Evolutionary conservation across 2,329 filamentous ascomycete species (phyloP), one percentile per base, ranked within the genome.

Genomic region (Fusarium anthophilum): DNA sequence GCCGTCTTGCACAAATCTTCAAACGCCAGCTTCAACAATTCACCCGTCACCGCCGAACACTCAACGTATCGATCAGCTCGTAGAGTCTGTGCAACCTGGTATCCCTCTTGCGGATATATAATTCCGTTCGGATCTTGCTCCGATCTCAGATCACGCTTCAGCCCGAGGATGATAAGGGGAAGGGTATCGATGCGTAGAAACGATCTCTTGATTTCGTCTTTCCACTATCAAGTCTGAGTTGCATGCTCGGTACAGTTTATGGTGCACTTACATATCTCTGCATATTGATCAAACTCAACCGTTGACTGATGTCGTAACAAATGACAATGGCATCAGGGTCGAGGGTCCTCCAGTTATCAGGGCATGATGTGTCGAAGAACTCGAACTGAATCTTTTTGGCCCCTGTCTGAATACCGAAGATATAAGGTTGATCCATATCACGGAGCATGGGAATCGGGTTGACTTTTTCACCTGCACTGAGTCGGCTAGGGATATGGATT

Each of bases 61-160:
- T 92, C 90, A 79, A 91, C 86, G 75, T 91, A 92, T 71, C 87
- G 88, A 80, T 92, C 90, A 53, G 86, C 89, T 59, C 90, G 83
- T 84, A 91, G 85, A 72, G 87, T 85, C 76, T 91, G 89, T 28
- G 90, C 86, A 57, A 86, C 79, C 32, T 84, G 84, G 76, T 90
- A 89, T 3, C 85, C 90, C 79, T 91, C 90, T 69, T 91, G 87
- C 17, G 90, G 90, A 69, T 89, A 88, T 58, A 91, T 89, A 72
- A 88, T 86, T 37, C 89, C 89, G 67, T 90, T 89, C 5, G 88
- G 88, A 74, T 91, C 89, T 18, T 83, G 82, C 69, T 90, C 88
- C 5, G 87, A 88, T 63, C 88, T 83, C 60, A 91, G 80, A 74
- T 92, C 90, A 67, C 90, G 84, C 81, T 91, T 91, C 68, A 92